Base-by-base conservation (phyloP, 202 grass and related monocot genomes). In the Musa balbisiana region DNA sequence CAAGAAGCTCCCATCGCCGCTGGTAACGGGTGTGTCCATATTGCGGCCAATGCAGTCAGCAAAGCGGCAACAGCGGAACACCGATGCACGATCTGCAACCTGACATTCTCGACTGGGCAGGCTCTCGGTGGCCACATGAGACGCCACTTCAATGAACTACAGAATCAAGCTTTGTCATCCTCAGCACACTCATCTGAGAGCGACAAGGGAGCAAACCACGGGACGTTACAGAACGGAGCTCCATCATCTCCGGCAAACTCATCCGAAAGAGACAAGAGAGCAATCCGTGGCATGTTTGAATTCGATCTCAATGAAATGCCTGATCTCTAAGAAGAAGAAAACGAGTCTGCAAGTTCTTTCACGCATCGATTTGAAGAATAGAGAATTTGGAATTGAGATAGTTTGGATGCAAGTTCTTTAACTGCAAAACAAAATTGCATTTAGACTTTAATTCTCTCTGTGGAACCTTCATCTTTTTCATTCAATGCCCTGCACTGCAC, bases 41-140 rank as follows among this genome's bases (percentile, higher is more conserved):
- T 10, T 5, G 33, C 33, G 33, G 5, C 33, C 33, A 43, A 43
- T 43, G 33, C 11, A 21, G 3, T 15, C 12, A 2, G 3, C 0
- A 11, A 17, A 8, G 3, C 11, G 2, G 51, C 50, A 12, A 15
- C 51, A 24, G 1, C 9, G 6, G 27, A 15, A 24, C 85, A 88
- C 73, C 23, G 11, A 43, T 88, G 89, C 67, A 10, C 1, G n/a
- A 62, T 17, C 1, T 91, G 89, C 74, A 2, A 17, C 22, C 16
- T 69, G 60, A 51, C 17, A 51, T 91, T 91, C 74, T 8, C 58
- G 0, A 76, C 71, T 2, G 85, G 85, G 23, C 83, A 91, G 69
- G 85, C 89, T 15, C 89, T 91, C 53, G 89, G 89, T 8, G 86
- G 86, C 14, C 89, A 88, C 78, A 84, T 65, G 86, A 76, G 86